Percentiles rank a stretch among this genome's conserved stretches.
Conservation (phyloP, 495 filamentous ascomycete species). For the Penicillium nucicola region DNA sequence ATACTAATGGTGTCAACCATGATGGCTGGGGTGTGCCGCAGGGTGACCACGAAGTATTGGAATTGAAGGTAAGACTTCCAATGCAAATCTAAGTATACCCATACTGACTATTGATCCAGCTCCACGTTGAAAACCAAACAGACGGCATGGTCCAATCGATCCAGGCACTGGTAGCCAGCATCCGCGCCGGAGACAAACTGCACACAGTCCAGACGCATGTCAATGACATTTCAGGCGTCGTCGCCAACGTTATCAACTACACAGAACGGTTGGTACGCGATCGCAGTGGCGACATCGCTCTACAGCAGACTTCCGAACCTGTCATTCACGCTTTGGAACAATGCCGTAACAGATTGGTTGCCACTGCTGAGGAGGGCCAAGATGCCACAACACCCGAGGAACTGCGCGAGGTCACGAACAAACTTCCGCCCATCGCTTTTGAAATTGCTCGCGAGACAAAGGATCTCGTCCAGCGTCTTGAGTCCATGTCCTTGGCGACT, state of each 20-base stretch:
- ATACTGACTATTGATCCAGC: constrained; percentile 33
- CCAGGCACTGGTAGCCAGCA: constrained; percentile 74
- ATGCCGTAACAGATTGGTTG: constrained; percentile 63
- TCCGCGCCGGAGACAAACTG: constrained; percentile 67
- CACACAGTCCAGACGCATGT: constrained; percentile 68
- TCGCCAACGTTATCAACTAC: constrained; percentile 63
- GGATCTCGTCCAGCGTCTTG: constrained; percentile 56
- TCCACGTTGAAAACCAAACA: constrained; percentile 83
- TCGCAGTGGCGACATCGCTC: constrained; percentile 33
- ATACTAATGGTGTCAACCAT: constrained; percentile 22
- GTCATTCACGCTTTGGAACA: constrained; percentile 60
- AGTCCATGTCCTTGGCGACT: constrained; percentile 31
- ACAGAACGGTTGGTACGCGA: constrained; percentile 58
- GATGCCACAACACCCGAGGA: constrained; percentile 48
- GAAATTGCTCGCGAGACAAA: constrained; percentile 83
- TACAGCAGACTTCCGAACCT: constrained; percentile 56
- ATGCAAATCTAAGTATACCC: neutral
- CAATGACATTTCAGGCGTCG: constrained; percentile 64
- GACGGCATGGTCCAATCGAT: constrained; percentile 77
- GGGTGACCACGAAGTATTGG: constrained; percentile 61
- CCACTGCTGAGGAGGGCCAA: constrained; percentile 63
- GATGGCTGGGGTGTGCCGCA: constrained; percentile 36
- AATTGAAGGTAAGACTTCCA: constrained; percentile 57
- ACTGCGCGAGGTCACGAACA: constrained; percentile 65
- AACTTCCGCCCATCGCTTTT: constrained; percentile 79